These are phyloP conservation scores for Phytophthora palmivora DNA, from an alignment of 352 stramenopile species.

Conservation along the genomic window DNA sequence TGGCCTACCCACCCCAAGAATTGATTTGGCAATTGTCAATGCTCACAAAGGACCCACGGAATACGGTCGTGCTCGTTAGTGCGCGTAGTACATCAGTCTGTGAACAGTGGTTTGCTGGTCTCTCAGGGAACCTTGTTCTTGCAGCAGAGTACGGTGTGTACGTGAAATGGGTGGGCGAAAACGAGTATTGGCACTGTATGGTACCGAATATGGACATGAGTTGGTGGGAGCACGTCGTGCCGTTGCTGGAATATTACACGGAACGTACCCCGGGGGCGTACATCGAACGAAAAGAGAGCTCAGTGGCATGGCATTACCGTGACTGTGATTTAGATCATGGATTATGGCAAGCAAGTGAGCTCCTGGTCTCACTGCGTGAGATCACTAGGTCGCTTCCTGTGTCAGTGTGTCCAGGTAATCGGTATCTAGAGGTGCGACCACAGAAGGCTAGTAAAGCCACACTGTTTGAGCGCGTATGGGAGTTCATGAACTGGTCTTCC, in stretches of 20 bases:
- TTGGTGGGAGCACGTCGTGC: slow-evolving; percentile 84
- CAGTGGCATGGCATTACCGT: slow-evolving; percentile 91
- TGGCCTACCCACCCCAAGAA: slow-evolving; percentile 86
- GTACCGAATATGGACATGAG: slow-evolving; percentile 81
- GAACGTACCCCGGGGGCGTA: slow-evolving; percentile 85
- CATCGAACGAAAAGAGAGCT: slow-evolving; percentile 88
- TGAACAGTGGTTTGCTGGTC: slow-evolving; percentile 80
- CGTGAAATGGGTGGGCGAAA: slow-evolving; percentile 71
- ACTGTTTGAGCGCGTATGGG: slow-evolving; percentile 84
- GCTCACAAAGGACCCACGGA: slow-evolving; percentile 74
- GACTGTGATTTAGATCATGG: slow-evolving; percentile 90
- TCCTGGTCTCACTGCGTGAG: slow-evolving; percentile 81
- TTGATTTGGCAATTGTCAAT: slow-evolving; percentile 88
- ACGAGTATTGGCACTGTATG: slow-evolving; percentile 80
- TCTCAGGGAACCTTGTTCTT: slow-evolving; percentile 71
- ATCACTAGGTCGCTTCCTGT: slow-evolving; percentile 78
- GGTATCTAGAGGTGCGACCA: slow-evolving; percentile 77
- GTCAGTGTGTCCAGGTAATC: slow-evolving; percentile 77
- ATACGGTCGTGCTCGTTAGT: slow-evolving; percentile 83
- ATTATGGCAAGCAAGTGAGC: slow-evolving; percentile 90
- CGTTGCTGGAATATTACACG: slow-evolving; percentile 85
- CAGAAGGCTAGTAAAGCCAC: slow-evolving; percentile 86
- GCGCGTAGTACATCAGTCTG: slow-evolving; percentile 72
- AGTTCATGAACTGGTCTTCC: slow-evolving; percentile 82
- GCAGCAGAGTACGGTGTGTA: slow-evolving; percentile 85